Conservation (phyloP, 2,329 filamentous ascomycete species). For the Talaromyces pinophilus region DNA sequence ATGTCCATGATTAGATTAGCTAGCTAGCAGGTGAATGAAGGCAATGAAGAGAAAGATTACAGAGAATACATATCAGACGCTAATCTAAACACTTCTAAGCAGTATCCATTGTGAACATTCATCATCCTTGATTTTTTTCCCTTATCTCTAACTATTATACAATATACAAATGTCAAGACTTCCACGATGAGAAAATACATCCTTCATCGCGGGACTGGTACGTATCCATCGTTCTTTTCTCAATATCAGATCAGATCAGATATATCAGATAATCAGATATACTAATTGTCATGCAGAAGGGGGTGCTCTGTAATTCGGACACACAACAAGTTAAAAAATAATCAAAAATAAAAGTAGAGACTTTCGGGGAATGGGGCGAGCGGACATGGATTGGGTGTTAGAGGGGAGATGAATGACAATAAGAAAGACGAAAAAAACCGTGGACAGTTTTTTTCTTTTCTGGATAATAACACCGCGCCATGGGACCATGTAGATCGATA, state of each 20-base stretch:
- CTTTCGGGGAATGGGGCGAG: not conserved
- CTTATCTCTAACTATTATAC: not conserved
- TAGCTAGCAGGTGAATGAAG: not conserved
- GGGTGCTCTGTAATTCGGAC: no score
- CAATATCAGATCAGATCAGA: no score
- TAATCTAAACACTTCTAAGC: no score
- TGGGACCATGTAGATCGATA: slow-evolving; percentile 6
- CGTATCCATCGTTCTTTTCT: no score
- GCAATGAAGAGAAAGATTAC: not conserved
- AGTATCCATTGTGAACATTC: not conserved
- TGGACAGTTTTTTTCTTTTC: not conserved
- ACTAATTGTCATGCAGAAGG: not conserved
- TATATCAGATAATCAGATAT: no score
- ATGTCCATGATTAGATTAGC: not conserved
- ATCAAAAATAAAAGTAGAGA: not conserved
- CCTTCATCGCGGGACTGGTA: no score
- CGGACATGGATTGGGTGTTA: not conserved
- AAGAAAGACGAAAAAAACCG: not conserved
- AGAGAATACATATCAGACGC: not conserved
- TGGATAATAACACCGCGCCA: slow-evolving; percentile 13
- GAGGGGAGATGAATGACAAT: slow-evolving; percentile 3
- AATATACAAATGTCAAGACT: not conserved
- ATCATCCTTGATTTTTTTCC: not conserved
- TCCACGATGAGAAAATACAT: no score
- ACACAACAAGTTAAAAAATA: not conserved